Conservation (phyloP, 352 stramenopile genomes). For the Elongisporangium prolatum region DNA sequence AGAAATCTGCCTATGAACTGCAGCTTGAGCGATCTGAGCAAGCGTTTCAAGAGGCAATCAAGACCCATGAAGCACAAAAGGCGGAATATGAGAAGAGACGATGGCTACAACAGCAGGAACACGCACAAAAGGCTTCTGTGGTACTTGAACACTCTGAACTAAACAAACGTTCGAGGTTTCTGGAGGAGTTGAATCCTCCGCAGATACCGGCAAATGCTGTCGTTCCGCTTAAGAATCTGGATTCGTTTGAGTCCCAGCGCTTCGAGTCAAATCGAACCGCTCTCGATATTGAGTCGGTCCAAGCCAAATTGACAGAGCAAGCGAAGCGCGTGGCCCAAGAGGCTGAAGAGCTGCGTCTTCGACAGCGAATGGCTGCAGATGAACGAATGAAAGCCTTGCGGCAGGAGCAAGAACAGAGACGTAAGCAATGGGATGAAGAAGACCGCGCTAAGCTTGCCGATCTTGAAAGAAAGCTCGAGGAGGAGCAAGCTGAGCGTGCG, state of each 20-base stretch:
- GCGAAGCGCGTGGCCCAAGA: slow-evolving; percentile 35
- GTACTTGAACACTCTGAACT: slow-evolving; percentile 6
- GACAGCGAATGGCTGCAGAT: slow-evolving; percentile 46
- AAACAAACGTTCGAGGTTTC: not conserved
- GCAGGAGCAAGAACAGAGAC: slow-evolving; percentile 60
- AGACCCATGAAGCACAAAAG: slow-evolving; percentile 33
- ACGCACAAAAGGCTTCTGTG: slow-evolving; percentile 4
- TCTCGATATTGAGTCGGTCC: slow-evolving; percentile 30
- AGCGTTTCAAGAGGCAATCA: slow-evolving; percentile 34
- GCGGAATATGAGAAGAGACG: slow-evolving; percentile 31
- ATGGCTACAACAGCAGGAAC: slow-evolving; percentile 9
- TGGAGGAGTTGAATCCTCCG: not conserved
- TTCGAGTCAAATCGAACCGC: not conserved
- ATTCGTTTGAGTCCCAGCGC: not conserved
- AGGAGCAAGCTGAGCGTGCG: slow-evolving; percentile 34
- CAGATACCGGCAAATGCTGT: not conserved
- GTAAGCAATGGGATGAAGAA: slow-evolving; percentile 65
- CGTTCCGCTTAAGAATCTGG: not conserved
- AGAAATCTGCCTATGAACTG: slow-evolving; percentile 34
- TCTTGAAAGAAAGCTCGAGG: slow-evolving; percentile 40
- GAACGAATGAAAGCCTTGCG: slow-evolving; percentile 48
- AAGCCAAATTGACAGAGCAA: slow-evolving; percentile 34
- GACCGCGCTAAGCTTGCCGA: slow-evolving; percentile 39
- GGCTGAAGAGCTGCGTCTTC: slow-evolving; percentile 33
- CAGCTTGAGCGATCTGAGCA: slow-evolving; percentile 43